Evolutionary conservation across 176 grass and related monocot genomes (phyloP), one percentile per base, ranked within the genome.

Genomic region (Carex littledalei): DNA sequence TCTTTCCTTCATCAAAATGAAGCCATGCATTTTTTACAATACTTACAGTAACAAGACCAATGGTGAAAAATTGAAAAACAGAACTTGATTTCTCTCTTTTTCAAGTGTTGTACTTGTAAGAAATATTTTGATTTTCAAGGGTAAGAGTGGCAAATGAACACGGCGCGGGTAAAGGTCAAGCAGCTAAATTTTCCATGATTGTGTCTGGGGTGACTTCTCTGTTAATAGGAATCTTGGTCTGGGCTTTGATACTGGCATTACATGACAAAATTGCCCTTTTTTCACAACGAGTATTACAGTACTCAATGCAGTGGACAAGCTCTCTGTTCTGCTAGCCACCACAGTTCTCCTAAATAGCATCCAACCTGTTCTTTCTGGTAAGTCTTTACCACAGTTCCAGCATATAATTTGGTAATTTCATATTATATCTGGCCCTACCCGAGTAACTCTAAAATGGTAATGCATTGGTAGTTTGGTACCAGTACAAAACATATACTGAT

Each of bases 361-460:
- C 49, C 88, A 89, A 70, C 88, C 88, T 47, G 47, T 89, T 79
- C 88, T 89, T 69, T 89, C 88, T 57, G 88, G 88, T 86, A 49
- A 57, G 56, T 68, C 8, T 17, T 15, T 11, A 47, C 0, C 31
- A 12, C 24, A 56, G 3, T 57, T 57, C 0, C 6, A 22, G 3
- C 49, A n/a, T 56, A 10, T 4, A 8, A n/a, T n/a, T n/a, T 18
- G 3, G 29, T 80, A 2, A 16, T 59, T 56, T 56, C 15, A 71
- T 26, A n/a, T n/a, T n/a, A n/a, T n/a, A n/a, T n/a, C n/a, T n/a
- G n/a, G n/a, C n/a, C n/a, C n/a, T n/a, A n/a, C n/a, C n/a, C n/a
- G n/a, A n/a, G n/a, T n/a, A n/a, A n/a, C n/a, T n/a, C n/a, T n/a
- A n/a, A n/a, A n/a, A n/a, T n/a, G n/a, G n/a, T n/a, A n/a, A n/a